phyloP scores from a whole-genome alignment of 306 rosid species.

The Nissolia schottii region DNA sequence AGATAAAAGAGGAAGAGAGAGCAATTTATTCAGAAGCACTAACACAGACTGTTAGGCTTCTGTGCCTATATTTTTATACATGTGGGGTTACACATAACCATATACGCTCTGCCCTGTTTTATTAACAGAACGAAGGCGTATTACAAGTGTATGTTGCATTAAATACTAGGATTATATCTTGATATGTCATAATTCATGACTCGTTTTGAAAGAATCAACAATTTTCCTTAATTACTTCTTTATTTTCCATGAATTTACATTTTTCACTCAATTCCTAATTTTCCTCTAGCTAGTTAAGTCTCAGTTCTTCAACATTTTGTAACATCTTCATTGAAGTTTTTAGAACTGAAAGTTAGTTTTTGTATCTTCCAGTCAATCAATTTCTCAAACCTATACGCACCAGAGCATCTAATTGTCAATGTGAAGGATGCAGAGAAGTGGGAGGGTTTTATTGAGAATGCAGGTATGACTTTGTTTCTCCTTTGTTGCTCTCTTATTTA shows the following conservation, averaged over 20 bases:
- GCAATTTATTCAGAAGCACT: background rate
- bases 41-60: background rate
- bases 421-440: slow-evolving; percentile 83
- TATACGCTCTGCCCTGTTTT: background rate
- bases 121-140: background rate
- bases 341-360: background rate
- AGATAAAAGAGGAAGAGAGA: background rate
- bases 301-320: background rate
- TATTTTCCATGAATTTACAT: background rate
- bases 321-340: background rate
- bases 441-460: slow-evolving; percentile 82
- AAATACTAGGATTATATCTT: background rate
- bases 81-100: background rate
- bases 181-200: background rate
- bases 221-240: background rate
- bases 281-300: background rate
- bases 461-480: slow-evolving; percentile 41
- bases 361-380: slow-evolving; percentile 59
- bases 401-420: slow-evolving; percentile 81
- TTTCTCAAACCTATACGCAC: slow-evolving; percentile 84
- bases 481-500: background rate
- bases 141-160: background rate
- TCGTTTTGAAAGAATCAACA: background rate
- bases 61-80: background rate
- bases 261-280: background rate